phyloP scores from a whole-genome alignment of 306 rosid species.

The Albizia julibrissin region DNA sequence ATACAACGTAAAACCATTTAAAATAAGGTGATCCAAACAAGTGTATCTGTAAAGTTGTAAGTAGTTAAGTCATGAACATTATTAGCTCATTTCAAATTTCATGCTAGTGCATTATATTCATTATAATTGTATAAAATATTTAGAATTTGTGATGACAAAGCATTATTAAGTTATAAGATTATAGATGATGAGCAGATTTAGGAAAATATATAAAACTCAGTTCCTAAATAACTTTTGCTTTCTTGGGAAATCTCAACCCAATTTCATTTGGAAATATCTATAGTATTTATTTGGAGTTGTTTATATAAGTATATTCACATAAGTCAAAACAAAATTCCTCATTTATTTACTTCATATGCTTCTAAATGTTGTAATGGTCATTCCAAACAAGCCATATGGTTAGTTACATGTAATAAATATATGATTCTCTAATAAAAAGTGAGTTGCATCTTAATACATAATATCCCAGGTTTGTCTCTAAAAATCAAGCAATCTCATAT shows the following conservation, averaged over 20 bases:
- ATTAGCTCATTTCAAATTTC: background rate
- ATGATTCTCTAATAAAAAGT: background rate
- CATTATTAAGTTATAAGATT: background rate
- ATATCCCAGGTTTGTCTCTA: background rate
- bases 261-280: no score
- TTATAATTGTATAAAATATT: background rate
- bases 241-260: no score
- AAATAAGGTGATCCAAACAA: background rate
- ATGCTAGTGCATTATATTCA: background rate
- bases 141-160: background rate
- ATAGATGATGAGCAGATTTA: background rate
- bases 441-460: background rate
- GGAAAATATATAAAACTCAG: background rate
- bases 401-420: background rate
- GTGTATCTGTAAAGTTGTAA: background rate
- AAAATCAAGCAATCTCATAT: background rate
- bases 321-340: no score
- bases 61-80: background rate
- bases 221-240: background rate
- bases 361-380: no score
- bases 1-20: background rate
- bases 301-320: no score
- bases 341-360: no score
- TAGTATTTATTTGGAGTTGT: no score
- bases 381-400: no score